These are phyloP conservation scores for Trifolium dubium DNA, from an alignment of 306 rosid species.

Conservation along the genomic window DNA sequence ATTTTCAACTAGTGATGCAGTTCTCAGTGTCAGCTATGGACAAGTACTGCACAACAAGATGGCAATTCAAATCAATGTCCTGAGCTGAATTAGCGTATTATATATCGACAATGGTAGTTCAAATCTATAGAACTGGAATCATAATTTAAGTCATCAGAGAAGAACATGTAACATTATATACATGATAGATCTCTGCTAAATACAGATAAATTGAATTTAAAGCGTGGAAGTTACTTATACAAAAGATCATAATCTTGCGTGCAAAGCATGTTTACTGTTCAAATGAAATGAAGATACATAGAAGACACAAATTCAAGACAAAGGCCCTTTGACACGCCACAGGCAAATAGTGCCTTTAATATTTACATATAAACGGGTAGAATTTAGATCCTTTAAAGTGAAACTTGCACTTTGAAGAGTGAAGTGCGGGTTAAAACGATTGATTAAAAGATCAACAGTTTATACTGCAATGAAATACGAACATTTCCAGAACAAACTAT, in stretches of 20 bases:
- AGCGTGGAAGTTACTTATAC: conserved; percentile 23
- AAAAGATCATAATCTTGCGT: conserved; percentile 36
- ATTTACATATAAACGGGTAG: conserved; percentile 33
- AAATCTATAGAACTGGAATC: conserved; percentile 1
- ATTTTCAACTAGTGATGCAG: too few species aligned
- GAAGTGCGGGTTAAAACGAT: not conserved
- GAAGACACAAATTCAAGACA: conserved; percentile 29
- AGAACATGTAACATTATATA: conserved; percentile 36
- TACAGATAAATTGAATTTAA: conserved; percentile 39
- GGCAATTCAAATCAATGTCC: not conserved
- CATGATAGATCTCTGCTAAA: conserved; percentile 36
- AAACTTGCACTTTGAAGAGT: conserved; percentile 4
- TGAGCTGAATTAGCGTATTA: not conserved
- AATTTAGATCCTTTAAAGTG: conserved; percentile 8
- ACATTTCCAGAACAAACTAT: not conserved
- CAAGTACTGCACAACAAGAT: too few species aligned
- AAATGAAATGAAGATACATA: not conserved
- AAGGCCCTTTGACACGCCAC: not conserved
- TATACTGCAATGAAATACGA: not conserved
- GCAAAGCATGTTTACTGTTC: conserved; percentile 11
- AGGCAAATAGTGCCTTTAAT: conserved; percentile 12
- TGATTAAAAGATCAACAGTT: too few species aligned
- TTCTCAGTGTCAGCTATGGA: too few species aligned
- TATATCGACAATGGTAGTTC: not conserved
- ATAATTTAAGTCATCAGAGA: conserved; percentile 32